phyloP scores from a whole-genome alignment of 495 filamentous ascomycete species.

The Choiromyces venosus region DNA sequence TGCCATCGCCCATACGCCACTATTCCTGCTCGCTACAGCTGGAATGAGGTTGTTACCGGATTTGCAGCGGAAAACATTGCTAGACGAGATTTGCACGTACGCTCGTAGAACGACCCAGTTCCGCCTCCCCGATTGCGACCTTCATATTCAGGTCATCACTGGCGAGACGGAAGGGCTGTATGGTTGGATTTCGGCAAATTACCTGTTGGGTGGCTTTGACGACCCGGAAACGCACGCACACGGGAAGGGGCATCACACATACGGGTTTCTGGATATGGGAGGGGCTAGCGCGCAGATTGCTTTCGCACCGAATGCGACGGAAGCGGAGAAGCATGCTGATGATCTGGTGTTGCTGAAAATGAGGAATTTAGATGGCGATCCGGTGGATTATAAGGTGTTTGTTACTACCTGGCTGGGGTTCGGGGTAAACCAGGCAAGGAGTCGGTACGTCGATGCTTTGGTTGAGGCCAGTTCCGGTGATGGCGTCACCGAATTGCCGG shows the following conservation, averaged over 20 bases:
- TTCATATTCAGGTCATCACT: slow-evolving; percentile 90
- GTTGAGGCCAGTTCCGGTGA: slow-evolving; percentile 54
- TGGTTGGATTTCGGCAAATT: slow-evolving; percentile 99
- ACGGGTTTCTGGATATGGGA: slow-evolving; percentile 98
- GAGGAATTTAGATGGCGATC: slow-evolving; percentile 68
- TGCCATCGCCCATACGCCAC: slow-evolving; percentile 74
- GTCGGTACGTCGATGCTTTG: slow-evolving; percentile 69
- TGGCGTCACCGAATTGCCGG: slow-evolving; percentile 63
- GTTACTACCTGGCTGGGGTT: slow-evolving; percentile 96
- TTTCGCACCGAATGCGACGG: slow-evolving; percentile 90
- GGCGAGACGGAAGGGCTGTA: slow-evolving; percentile 97
- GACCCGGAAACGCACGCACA: slow-evolving; percentile 61
- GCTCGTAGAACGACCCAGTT: slow-evolving; percentile 74
- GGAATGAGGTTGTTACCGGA: slow-evolving; percentile 87
- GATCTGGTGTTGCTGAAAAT: slow-evolving; percentile 82
- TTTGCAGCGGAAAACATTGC: slow-evolving; percentile 61
- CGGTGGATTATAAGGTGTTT: slow-evolving; percentile 80
- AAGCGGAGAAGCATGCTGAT: slow-evolving; percentile 81
- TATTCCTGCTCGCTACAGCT: slow-evolving; percentile 95
- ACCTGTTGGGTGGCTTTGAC: slow-evolving; percentile 89
- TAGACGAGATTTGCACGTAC: slow-evolving; percentile 77
- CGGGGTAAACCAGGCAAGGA: slow-evolving; percentile 83
- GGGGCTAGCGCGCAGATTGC: slow-evolving; percentile 96
- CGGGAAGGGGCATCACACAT: slow-evolving; percentile 88
- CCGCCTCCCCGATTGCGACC: slow-evolving; percentile 76